phyloP scores from a whole-genome alignment of 768 basidiomycete species.

The Russula vinacea region DNA sequence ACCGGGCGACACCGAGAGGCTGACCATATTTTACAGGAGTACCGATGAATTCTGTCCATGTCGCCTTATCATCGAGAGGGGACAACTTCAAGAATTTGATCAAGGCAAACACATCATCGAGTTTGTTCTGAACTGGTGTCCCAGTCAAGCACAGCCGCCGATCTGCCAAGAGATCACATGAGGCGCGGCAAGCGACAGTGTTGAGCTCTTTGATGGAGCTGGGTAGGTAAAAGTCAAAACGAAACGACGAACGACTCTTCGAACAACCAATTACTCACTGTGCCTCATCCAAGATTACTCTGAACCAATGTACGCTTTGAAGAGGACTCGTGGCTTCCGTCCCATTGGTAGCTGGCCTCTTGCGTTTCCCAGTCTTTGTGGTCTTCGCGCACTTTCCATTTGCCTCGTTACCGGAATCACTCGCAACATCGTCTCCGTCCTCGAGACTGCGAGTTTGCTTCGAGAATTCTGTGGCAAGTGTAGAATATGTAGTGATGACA shows the following conservation, averaged over 20 bases:
- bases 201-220: conserved; percentile 96
- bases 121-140: conserved; percentile 98
- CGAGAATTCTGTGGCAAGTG: conserved; percentile 90
- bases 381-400: conserved; percentile 69
- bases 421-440: conserved; percentile 62
- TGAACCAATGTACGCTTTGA: conserved; percentile 95
- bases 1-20: conserved; percentile 81
- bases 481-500: conserved; percentile 96
- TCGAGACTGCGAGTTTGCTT: conserved; percentile 76
- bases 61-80: conserved; percentile 89
- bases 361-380: conserved; percentile 44
- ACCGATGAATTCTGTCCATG: conserved; percentile 93
- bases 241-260: neutral
- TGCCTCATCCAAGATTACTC: conserved; percentile 90
- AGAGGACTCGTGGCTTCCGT: conserved; percentile 68
- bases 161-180: conserved; percentile 91
- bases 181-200: conserved; percentile 92
- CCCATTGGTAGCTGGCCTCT: conserved; percentile 42
- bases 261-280: conserved; percentile 62
- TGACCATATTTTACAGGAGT: conserved; percentile 91
- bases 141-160: conserved; percentile 94
- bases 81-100: conserved; percentile 92
- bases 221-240: conserved; percentile 1
- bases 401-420: conserved; percentile 60
- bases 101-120: conserved; percentile 95